Conservation (phyloP, 768 basidiomycete genomes). For the Boletus rubroflammeus region DNA sequence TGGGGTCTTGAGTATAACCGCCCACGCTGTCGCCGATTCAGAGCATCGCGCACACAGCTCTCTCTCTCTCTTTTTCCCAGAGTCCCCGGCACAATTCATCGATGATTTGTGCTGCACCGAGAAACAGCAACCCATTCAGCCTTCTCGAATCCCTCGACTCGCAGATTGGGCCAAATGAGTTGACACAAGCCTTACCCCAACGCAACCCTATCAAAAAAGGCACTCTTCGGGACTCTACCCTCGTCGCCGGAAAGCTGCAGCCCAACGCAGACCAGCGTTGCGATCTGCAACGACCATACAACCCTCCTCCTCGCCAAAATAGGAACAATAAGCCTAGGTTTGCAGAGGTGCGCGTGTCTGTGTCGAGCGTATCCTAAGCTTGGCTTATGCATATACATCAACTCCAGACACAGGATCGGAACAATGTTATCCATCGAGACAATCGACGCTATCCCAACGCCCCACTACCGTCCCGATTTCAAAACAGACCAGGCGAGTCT, state of each 20-base stretch:
- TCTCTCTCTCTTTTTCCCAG: constrained; percentile 6
- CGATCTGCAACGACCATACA: not conserved
- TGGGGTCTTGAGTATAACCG: constrained; percentile 1
- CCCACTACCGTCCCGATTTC: constrained; percentile 3
- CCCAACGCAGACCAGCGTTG: not conserved
- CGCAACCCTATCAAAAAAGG: not conserved
- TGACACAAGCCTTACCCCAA: not conserved
- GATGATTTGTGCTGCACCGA: not conserved
- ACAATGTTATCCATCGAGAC: not conserved
- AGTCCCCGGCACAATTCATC: not conserved
- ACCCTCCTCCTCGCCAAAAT: not conserved
- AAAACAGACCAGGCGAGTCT: not conserved
- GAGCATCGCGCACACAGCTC: not conserved
- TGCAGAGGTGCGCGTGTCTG: constrained; percentile 2
- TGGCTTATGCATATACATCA: not conserved
- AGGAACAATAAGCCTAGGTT: not conserved
- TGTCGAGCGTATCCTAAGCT: not conserved
- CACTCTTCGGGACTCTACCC: not conserved
- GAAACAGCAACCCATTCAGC: constrained; percentile 7
- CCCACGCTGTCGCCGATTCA: not conserved
- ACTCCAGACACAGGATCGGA: constrained; percentile 1
- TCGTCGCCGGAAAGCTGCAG: not conserved
- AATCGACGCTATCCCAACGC: not conserved
- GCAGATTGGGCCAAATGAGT: not conserved
- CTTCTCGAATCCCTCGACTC: not conserved